These are phyloP conservation scores for Aureobasidium uvarum DNA, from an alignment of 2,329 filamentous ascomycete genomes.

Conservation along the genomic window DNA sequence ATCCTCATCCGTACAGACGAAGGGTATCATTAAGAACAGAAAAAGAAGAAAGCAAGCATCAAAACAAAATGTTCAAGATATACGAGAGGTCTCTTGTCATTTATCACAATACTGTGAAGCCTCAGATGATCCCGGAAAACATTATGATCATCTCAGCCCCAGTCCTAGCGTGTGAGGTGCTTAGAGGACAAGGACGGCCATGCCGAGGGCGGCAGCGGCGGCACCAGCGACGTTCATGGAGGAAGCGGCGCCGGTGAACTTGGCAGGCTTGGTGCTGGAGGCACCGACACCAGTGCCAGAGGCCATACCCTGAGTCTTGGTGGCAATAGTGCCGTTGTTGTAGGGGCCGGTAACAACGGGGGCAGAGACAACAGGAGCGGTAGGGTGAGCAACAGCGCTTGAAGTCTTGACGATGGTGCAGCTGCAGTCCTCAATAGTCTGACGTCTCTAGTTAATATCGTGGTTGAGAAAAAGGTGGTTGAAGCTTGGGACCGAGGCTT, in stretches of 20 bases:
- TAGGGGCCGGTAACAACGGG: constrained; percentile 26
- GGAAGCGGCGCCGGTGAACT: constrained; percentile 53
- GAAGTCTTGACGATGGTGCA: too few relatives aligned
- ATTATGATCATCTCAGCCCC: constrained; percentile 4
- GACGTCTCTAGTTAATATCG: not conserved
- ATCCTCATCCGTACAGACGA: constrained; percentile 5
- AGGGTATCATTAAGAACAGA: constrained; percentile 22
- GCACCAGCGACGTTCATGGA: constrained; percentile 52
- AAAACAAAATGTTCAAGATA: constrained; percentile 11
- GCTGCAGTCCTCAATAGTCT: not conserved
- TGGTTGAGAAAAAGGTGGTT: not conserved
- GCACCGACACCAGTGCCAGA: constrained; percentile 29
- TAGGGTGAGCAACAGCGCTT: constrained; percentile 40
- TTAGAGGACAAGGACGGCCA: constrained; percentile 42
- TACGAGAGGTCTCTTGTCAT: constrained; percentile 3
- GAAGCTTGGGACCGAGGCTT: not conserved
- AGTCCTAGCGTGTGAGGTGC: not conserved
- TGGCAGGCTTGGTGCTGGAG: constrained; percentile 36
- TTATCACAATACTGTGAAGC: not conserved
- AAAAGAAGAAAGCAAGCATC: not conserved
- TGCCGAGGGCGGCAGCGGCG: constrained; percentile 55
- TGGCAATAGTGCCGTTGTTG: constrained; percentile 28
- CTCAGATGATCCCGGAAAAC: not conserved
- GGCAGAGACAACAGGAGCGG: constrained; percentile 23
- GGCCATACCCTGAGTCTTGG: constrained; percentile 10